phyloP scores from a whole-genome alignment of 1,284 basidiomycete species.

The Pyrrhoderma noxium region DNA sequence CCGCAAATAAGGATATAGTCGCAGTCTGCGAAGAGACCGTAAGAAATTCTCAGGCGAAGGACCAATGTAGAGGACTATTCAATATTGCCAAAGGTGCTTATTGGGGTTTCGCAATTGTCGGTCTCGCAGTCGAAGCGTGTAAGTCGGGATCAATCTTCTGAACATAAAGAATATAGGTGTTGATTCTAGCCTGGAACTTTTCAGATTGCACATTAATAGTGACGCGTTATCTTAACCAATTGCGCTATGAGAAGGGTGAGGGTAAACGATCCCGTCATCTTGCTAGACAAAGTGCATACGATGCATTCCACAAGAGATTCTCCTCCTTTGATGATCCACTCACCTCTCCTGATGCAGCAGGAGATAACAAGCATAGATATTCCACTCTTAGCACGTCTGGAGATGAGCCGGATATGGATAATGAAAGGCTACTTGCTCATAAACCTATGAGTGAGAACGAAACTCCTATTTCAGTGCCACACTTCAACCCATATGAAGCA shows the following conservation, averaged over 20 bases:
- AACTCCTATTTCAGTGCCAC: not conserved
- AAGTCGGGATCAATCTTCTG: constrained; percentile 25
- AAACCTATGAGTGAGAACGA: not conserved
- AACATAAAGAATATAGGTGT: no score
- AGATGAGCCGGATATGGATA: constrained; percentile 7
- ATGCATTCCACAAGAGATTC: constrained; percentile 16
- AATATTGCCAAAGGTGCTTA: constrained; percentile 39
- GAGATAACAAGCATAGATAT: constrained; percentile 2
- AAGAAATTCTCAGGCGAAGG: constrained; percentile 32
- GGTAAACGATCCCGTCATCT: constrained; percentile 29
- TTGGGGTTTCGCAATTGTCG: constrained; percentile 34
- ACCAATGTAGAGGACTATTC: constrained; percentile 38
- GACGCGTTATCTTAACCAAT: constrained; percentile 51
- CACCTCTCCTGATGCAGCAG: not conserved
- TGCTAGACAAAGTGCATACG: constrained; percentile 16
- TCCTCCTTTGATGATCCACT: not conserved
- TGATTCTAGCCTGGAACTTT: no score
- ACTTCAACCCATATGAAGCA: constrained; percentile 13
- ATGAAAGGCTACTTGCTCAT: constrained; percentile 4
- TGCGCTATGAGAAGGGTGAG: constrained; percentile 43
- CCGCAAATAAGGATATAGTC: constrained; percentile 35
- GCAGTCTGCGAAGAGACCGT: constrained; percentile 42
- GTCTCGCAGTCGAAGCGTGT: constrained; percentile 51
- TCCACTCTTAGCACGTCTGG: not conserved
- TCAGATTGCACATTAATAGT: constrained; percentile 51